Conservation (phyloP, 2,329 filamentous ascomycete species). For the Chaetomiaceae sp. region DNA sequence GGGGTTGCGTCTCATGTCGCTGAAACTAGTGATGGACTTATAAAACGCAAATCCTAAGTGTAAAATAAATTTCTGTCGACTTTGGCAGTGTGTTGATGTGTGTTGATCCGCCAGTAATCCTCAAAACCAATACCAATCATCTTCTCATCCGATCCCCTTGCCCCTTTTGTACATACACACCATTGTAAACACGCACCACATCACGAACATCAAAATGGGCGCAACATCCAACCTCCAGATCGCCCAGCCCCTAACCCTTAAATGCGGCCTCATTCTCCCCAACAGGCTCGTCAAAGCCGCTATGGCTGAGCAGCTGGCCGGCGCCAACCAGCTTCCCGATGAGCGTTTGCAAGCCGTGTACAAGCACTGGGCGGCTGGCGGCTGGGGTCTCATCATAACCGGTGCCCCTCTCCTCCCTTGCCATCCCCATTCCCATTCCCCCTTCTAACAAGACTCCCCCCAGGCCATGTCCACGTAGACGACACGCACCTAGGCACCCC, state of each 20-base stretch:
- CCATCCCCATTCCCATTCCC: neutral
- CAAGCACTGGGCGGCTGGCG: constrained; percentile 48
- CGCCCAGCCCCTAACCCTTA: constrained; percentile 44
- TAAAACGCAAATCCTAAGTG: no score
- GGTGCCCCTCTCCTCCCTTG: constrained; percentile 25
- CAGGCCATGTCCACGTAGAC: constrained; percentile 45
- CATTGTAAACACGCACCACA: no score
- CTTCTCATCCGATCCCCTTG: neutral
- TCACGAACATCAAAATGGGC: constrained; percentile 5
- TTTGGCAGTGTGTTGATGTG: no score
- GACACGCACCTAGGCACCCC: constrained; percentile 34
- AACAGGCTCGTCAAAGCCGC: constrained; percentile 53
- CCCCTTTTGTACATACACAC: no score
- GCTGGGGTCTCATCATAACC: constrained; percentile 51
- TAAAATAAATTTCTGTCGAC: no score
- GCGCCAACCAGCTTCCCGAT: constrained; percentile 41
- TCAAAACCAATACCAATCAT: no score
- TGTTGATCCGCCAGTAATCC: no score
- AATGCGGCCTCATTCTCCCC: constrained; percentile 51
- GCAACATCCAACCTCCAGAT: constrained; percentile 25
- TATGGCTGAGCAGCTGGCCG: constrained; percentile 44
- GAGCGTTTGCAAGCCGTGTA: constrained; percentile 44
- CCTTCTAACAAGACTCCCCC: neutral
- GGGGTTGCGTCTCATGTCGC: no score
- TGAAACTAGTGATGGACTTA: no score